Conservation (phyloP, 1,284 basidiomycete genomes). For the Pulveroboletus sp. region DNA sequence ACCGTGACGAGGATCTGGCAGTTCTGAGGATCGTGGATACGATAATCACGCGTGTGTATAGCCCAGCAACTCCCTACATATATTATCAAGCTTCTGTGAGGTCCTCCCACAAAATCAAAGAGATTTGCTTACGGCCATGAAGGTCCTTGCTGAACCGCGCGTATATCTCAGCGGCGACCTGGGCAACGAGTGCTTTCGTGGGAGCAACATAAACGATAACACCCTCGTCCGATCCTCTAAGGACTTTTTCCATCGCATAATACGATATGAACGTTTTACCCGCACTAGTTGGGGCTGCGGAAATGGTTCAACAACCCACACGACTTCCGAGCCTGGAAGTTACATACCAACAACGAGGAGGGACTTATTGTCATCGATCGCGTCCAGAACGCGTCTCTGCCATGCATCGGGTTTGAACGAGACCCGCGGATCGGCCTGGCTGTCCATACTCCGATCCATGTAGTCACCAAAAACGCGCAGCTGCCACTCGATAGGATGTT, state of each 20-base stretch:
- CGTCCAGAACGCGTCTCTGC: conserved; percentile 67
- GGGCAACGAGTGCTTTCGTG: conserved; percentile 69
- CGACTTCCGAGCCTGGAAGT: background rate
- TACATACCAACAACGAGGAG: conserved; percentile 64
- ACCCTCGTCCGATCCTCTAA: conserved; percentile 61
- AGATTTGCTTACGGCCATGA: conserved; percentile 44
- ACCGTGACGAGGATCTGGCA: conserved; percentile 75
- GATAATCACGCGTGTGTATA: conserved; percentile 68
- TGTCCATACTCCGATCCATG: conserved; percentile 73
- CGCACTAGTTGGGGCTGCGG: conserved; percentile 62
- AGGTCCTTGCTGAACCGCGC: conserved; percentile 65
- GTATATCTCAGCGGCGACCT: conserved; percentile 70
- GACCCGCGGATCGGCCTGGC: conserved; percentile 56
- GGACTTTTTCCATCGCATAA: conserved; percentile 71
- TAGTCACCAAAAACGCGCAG: conserved; percentile 66
- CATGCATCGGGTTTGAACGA: conserved; percentile 68
- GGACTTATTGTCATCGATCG: conserved; percentile 58
- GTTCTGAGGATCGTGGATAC: conserved; percentile 60
- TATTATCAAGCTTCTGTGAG: background rate
- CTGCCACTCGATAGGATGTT: conserved; percentile 64
- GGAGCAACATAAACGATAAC: conserved; percentile 74
- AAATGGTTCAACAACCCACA: background rate
- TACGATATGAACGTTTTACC: conserved; percentile 78
- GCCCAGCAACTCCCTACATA: conserved; percentile 59
- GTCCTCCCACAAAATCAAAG: background rate